Conservation (phyloP, 257 asterid species). For the Fraxinus americana region DNA sequence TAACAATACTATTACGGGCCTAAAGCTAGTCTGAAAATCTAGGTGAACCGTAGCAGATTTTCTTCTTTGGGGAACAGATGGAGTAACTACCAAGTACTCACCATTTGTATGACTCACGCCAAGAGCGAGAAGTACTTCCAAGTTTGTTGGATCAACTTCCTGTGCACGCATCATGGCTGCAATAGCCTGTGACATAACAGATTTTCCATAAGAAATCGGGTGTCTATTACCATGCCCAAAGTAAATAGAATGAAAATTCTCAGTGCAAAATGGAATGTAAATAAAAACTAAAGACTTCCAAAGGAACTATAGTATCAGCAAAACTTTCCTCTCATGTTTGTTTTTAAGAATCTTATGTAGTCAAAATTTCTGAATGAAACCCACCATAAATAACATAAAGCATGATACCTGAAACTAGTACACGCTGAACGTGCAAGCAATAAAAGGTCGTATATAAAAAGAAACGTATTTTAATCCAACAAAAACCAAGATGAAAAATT, state of each 20-base stretch:
- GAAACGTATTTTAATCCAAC: not conserved
- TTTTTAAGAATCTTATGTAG: not conserved
- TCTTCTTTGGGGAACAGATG: constrained; percentile 18
- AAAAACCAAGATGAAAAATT: constrained; percentile 13
- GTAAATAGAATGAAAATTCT: constrained; percentile 2
- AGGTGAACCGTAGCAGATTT: not conserved
- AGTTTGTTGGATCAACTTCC: constrained; percentile 88
- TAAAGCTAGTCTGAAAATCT: constrained; percentile 10
- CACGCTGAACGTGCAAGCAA: constrained; percentile 2
- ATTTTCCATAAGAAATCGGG: constrained; percentile 7
- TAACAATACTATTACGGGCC: not conserved
- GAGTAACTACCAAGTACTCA: constrained; percentile 55
- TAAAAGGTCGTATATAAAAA: constrained; percentile 3
- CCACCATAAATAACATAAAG: not conserved
- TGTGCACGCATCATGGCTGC: constrained; percentile 99
- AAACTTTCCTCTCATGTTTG: constrained; percentile 8
- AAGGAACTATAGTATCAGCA: constrained; percentile 9
- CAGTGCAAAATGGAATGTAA: not conserved
- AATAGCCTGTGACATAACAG: constrained; percentile 72
- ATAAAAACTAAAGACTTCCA: not conserved
- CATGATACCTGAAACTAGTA: not conserved
- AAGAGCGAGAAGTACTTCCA: constrained; percentile 98
- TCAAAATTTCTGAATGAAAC: not conserved
- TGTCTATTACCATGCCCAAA: constrained; percentile 15
- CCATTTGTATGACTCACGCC: constrained; percentile 99